Evolutionary conservation across 2,329 filamentous ascomycete species (phyloP).

Genomic region (Thermoascus crustaceus): DNA sequence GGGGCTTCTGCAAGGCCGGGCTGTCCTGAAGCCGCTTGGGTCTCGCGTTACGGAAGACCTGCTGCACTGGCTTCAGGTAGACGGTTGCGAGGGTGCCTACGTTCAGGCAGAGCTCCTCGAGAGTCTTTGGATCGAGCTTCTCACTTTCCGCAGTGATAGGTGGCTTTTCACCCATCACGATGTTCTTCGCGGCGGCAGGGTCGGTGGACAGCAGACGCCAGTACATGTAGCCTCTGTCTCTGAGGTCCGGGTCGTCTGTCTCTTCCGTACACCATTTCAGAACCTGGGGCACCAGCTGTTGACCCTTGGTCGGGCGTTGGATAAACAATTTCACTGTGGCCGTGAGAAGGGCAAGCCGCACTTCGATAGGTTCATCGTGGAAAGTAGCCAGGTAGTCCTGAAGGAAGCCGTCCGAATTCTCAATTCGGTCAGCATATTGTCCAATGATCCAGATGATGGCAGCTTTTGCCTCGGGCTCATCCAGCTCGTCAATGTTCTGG

Average conservation of each 20-base stretch:
- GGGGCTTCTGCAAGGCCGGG: slow-evolving; percentile 71
- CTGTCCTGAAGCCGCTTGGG: slow-evolving; percentile 71
- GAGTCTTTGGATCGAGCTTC: slow-evolving; percentile 77
- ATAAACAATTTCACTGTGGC: slow-evolving; percentile 98
- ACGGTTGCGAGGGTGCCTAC: slow-evolving; percentile 94
- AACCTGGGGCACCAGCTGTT: slow-evolving; percentile 86
- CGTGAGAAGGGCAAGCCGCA: slow-evolving; percentile 87
- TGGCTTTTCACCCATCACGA: slow-evolving; percentile 97
- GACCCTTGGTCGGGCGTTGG: slow-evolving; percentile 87
- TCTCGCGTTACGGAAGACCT: slow-evolving; percentile 85
- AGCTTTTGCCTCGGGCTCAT: slow-evolving; percentile 95
- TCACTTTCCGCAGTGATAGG: slow-evolving; percentile 94
- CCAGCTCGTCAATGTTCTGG: slow-evolving; percentile 89
- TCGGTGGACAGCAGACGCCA: slow-evolving; percentile 93
- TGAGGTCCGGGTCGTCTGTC: slow-evolving; percentile 95
- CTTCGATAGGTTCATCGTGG: slow-evolving; percentile 87
- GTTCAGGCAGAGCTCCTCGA: slow-evolving; percentile 95
- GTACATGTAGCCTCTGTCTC: slow-evolving; percentile 98
- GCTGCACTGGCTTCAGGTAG: slow-evolving; percentile 94
- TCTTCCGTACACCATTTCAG: slow-evolving; percentile 98
- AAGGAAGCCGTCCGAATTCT: slow-evolving; percentile 87
- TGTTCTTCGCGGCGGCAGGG: slow-evolving; percentile 71
- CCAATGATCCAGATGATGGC: slow-evolving; percentile 99
- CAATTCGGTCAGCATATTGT: slow-evolving; percentile 93
- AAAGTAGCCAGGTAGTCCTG: slow-evolving; percentile 95